A percentile compares a stretch with the other conserved stretches of the same genome.
These are phyloP conservation scores for Prunus fruticosa DNA, from an alignment of 306 rosid genomes.

Conservation along the genomic window DNA sequence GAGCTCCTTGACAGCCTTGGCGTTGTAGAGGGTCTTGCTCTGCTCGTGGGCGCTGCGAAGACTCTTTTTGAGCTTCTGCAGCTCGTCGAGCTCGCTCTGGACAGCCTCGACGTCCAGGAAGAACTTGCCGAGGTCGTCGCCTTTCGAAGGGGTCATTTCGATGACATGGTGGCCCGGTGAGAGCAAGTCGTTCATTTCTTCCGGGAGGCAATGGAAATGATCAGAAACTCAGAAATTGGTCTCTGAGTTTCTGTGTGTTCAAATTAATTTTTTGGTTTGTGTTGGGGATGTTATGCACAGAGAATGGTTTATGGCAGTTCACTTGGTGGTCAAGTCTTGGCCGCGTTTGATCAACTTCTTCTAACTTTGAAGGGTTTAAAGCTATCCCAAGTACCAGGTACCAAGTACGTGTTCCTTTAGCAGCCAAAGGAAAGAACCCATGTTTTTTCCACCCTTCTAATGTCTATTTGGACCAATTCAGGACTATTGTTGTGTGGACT, in stretches of 20 bases:
- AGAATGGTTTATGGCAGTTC: conserved; percentile 7
- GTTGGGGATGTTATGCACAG: neutral
- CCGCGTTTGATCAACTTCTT: neutral
- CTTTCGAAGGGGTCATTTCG: conserved; percentile 47
- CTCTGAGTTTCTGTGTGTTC: neutral
- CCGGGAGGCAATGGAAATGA: neutral
- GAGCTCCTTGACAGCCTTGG: conserved; percentile 69
- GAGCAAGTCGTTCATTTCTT: conserved; percentile 69
- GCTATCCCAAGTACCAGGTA: neutral
- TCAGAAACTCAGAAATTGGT: neutral
- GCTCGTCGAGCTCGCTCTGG: conserved; percentile 73
- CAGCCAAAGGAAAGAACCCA: neutral
- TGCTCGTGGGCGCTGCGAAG: conserved; percentile 57
- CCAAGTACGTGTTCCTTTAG: neutral
- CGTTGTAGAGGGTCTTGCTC: conserved; percentile 75
- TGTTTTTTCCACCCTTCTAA: neutral
- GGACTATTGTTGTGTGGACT: neutral
- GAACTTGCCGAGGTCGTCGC: conserved; percentile 63
- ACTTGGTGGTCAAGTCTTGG: neutral
- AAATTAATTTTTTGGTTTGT: neutral
- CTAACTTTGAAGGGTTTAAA: neutral
- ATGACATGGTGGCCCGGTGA: conserved; percentile 73
- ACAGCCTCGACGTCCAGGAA: conserved; percentile 72
- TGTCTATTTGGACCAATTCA: neutral
- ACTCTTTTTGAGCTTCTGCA: conserved; percentile 43